Evolutionary conservation across 2,329 filamentous ascomycete species (phyloP).

Genomic region (Hypoxylon sp.): DNA sequence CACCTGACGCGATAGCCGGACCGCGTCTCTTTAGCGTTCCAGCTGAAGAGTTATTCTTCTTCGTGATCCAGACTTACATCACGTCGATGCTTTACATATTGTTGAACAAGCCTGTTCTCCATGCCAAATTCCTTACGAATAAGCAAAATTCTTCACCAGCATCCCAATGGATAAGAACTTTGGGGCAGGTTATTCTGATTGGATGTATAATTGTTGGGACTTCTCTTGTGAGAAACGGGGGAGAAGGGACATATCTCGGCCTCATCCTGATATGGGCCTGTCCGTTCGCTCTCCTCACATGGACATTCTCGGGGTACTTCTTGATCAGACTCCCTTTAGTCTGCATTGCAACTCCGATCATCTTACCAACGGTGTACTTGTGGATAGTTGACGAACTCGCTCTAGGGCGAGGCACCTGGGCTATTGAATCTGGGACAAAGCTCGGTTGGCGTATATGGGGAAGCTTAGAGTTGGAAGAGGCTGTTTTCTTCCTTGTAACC

Average conservation of each 20-base stretch:
- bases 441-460: slow-evolving; percentile 74
- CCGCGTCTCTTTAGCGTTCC: slow-evolving; percentile 75
- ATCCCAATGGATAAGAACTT: slow-evolving; percentile 53
- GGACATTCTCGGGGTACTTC: slow-evolving; percentile 74
- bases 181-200: slow-evolving; percentile 66
- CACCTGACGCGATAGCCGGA: slow-evolving; percentile 74
- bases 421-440: slow-evolving; percentile 77
- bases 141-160: slow-evolving; percentile 49
- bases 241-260: slow-evolving; percentile 74
- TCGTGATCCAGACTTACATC: slow-evolving; percentile 82
- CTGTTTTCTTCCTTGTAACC: slow-evolving; percentile 79
- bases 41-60: slow-evolving; percentile 82
- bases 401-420: slow-evolving; percentile 78
- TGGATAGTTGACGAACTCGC: slow-evolving; percentile 81
- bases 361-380: slow-evolving; percentile 76
- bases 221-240: slow-evolving; percentile 61
- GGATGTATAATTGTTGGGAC: slow-evolving; percentile 62
- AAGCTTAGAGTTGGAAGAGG: slow-evolving; percentile 80
- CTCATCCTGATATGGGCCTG: slow-evolving; percentile 78
- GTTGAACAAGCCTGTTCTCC: slow-evolving; percentile 74
- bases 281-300: slow-evolving; percentile 75
- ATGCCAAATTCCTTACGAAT: slow-evolving; percentile 60
- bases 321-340: slow-evolving; percentile 71
- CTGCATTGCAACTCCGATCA: slow-evolving; percentile 72
- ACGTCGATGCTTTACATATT: slow-evolving; percentile 78